Base-by-base conservation (phyloP, 2,329 filamentous ascomycete genomes). In the Aspergillus fischeri region DNA sequence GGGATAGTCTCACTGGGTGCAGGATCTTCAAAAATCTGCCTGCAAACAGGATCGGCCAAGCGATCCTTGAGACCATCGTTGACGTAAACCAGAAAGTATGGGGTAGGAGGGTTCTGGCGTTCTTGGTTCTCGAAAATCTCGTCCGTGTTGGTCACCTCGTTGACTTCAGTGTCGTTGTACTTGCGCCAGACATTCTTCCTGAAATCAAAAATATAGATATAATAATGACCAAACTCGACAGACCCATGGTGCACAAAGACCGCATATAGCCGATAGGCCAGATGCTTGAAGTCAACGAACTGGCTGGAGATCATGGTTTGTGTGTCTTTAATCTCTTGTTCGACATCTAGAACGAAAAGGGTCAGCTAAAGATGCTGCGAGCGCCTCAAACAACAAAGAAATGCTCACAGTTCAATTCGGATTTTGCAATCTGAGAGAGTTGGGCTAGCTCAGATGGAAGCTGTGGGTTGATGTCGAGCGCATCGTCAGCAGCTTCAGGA, bases 161-260 rank as follows among this genome's bases (percentile, higher is more conserved):
- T 87, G 25, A 99, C 92, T 17, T 82, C 82, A 54, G 88, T 88
- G 68, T 99, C 94, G 70, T 99, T 99, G 80, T 97, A 99, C 68
- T 90, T 91, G 56, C 92, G 87, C 92, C 94, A 99, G 21, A 92
- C 79, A 38, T 86, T 77, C 49, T 85, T 83, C 62, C 87, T 83
- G 72, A 96, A 96, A 76, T 97, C 94, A 68, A 87, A 90, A 62
- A 99, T 95, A 83, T 92, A 97, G 48, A 97, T 91, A 88, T 91
- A 97, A 76, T 97, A 99, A 73, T 99, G 94, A 0, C 94, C 94
- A 49, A 87, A 87, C 48, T 81, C 83, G 44, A 87, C 81, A 28
- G 75, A 76, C 29, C 82, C 82, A 21, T 89, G 87, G 71, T 99
- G 94, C 66, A 96, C 93, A 68, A 99, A 96, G 32, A 97, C 89